These are phyloP conservation scores for Mucor sp. DNA, from an alignment of 371 early-diverging fungal species.

Conservation along the genomic window DNA sequence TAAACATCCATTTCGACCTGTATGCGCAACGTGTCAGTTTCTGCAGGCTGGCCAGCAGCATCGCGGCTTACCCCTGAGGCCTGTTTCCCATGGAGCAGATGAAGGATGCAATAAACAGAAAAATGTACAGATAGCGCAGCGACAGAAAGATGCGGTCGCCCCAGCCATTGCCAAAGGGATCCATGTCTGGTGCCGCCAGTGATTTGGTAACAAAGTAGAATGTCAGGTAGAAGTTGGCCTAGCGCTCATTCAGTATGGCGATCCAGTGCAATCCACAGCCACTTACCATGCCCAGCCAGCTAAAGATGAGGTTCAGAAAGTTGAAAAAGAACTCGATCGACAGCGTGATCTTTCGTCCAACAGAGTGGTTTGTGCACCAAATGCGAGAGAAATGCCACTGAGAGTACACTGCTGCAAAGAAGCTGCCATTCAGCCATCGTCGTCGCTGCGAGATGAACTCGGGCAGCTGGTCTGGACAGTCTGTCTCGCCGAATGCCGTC, in stretches of 20 bases:
- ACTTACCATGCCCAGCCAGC: conserved; percentile 80
- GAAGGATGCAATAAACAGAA: conserved; percentile 76
- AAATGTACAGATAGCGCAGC: conserved; percentile 71
- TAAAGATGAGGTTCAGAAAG: conserved; percentile 70
- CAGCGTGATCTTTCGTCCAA: conserved; percentile 64
- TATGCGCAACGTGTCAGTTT: no score
- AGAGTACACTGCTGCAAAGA: conserved; percentile 75
- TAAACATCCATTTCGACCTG: conserved; percentile 58
- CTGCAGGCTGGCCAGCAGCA: neutral
- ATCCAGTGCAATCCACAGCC: neutral
- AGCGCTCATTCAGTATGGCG: neutral
- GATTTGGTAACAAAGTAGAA: conserved; percentile 82
- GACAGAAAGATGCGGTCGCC: conserved; percentile 64
- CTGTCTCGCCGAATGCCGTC: conserved; percentile 72
- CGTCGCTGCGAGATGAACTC: conserved; percentile 73
- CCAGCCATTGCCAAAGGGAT: conserved; percentile 71
- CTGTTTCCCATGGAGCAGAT: conserved; percentile 91
- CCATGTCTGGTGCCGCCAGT: conserved; percentile 51
- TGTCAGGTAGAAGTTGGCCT: conserved; percentile 84
- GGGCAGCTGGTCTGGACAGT: conserved; percentile 68
- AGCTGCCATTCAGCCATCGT: conserved; percentile 76
- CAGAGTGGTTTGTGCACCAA: conserved; percentile 74
- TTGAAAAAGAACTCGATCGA: conserved; percentile 76
- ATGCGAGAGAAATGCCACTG: conserved; percentile 79
- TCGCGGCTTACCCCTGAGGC: conserved; percentile 80